Conservation (phyloP, 371 early-diverging fungal species). For the Mycotypha africana region DNA sequence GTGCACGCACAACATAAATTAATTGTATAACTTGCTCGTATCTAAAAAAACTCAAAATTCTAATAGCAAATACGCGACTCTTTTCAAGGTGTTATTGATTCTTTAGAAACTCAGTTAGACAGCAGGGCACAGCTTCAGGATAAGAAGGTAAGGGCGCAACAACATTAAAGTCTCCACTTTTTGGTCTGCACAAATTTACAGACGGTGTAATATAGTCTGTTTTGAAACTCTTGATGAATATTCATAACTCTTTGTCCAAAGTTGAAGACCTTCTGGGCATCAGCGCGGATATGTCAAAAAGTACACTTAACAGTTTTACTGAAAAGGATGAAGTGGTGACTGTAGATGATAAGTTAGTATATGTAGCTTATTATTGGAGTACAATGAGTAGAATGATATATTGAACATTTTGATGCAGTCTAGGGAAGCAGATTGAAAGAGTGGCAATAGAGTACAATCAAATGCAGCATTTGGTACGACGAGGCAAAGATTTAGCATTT, state of each 20-base stretch:
- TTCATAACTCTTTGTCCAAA: slow-evolving; percentile 71
- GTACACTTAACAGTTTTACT: not conserved
- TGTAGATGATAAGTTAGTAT: not conserved
- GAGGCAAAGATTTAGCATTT: slow-evolving; percentile 65
- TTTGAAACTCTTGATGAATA: slow-evolving; percentile 63
- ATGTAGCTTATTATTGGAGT: not conserved
- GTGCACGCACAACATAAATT: not conserved
- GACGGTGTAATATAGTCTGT: slow-evolving; percentile 37
- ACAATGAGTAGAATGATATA: too few species aligned
- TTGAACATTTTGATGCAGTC: slow-evolving; percentile 3
- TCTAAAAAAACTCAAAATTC: not conserved
- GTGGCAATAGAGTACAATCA: slow-evolving; percentile 88
- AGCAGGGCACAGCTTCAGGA: slow-evolving; percentile 62
- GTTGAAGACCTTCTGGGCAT: slow-evolving; percentile 69
- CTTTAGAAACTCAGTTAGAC: slow-evolving; percentile 55
- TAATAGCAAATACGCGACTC: slow-evolving; percentile 44
- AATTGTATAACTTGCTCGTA: too few species aligned
- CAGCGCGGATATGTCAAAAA: slow-evolving; percentile 28
- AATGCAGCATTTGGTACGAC: slow-evolving; percentile 69
- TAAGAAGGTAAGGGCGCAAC: slow-evolving; percentile 48
- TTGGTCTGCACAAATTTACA: too few species aligned
- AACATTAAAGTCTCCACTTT: too few species aligned
- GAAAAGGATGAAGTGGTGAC: slow-evolving; percentile 17
- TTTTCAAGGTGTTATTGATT: slow-evolving; percentile 50
- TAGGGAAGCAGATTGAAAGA: slow-evolving; percentile 69